Percentiles rank a stretch among this genome's conserved stretches.
Evolutionary conservation across 2,329 filamentous ascomycete species (phyloP).

Genomic region (Leptoxyphium fumago): DNA sequence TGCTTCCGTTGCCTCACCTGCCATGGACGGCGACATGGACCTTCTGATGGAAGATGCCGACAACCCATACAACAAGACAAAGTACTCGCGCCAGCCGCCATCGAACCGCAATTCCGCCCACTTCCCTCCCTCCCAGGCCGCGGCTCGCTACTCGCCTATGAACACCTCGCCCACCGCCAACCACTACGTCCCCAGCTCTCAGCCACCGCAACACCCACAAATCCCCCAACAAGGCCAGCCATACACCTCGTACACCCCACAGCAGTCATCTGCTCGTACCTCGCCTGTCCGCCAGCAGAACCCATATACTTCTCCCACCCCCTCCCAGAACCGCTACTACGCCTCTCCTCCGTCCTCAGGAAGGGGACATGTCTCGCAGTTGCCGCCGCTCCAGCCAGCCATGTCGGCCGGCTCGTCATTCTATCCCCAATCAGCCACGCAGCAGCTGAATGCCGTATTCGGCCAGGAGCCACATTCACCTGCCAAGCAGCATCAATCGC

Average conservation of each 20-base stretch:
- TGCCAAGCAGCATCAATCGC: slow-evolving; percentile 31
- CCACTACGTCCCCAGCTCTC: slow-evolving; percentile 50
- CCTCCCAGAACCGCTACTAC: slow-evolving; percentile 39
- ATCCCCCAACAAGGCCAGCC: slow-evolving; percentile 16
- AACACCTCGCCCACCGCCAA: slow-evolving; percentile 72
- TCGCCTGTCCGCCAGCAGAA: slow-evolving; percentile 57
- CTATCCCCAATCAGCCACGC: slow-evolving; percentile 56
- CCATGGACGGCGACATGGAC: slow-evolving; percentile 21
- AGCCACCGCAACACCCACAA: slow-evolving; percentile 28
- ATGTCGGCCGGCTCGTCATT: slow-evolving; percentile 36
- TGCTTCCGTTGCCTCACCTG: slow-evolving; percentile 5
- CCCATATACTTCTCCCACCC: slow-evolving; percentile 38
- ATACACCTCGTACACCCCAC: slow-evolving; percentile 22
- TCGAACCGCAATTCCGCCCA: slow-evolving; percentile 65
- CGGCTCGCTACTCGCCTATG: slow-evolving; percentile 73
- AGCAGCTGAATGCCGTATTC: slow-evolving; percentile 55
- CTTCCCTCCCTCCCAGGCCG: slow-evolving; percentile 45
- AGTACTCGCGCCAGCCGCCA: slow-evolving; percentile 65
- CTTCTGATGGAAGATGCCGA: slow-evolving; percentile 73
- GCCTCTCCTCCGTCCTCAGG: slow-evolving; percentile 30
- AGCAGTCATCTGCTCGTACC: slow-evolving; percentile 47
- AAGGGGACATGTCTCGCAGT: slow-evolving; percentile 46
- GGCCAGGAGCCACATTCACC: slow-evolving; percentile 31
- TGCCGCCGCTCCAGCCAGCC: slow-evolving; percentile 60
- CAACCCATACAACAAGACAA: slow-evolving; percentile 61